Evolutionary conservation across 257 asterid species (phyloP), one percentile per base, ranked within the genome.

Genomic region (Jacaranda copaia): DNA sequence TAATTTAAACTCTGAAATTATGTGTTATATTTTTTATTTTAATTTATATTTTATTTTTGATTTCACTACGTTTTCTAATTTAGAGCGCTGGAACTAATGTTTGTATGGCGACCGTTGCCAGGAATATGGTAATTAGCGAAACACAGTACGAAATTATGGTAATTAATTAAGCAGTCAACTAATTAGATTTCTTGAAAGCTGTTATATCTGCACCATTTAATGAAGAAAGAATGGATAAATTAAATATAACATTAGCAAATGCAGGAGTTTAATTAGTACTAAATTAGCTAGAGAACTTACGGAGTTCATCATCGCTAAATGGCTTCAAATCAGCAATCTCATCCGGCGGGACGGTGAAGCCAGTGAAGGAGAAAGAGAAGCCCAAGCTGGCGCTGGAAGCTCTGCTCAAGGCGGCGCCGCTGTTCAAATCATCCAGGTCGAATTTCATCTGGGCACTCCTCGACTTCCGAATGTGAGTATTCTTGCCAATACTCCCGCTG

Each of bases 381-480:
- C 98, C 98, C 66, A 93, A 75, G 83, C 99, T 96, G 59, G 99
- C 99, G 79, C 98, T 93, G 18, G 99, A 93, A 35, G 98, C 99
- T 52, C 99, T 80, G 82, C 99, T 96, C 82, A 96, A 15, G 66
- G 97, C 98, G 46, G 98, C 99, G 38, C 98, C 95, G 76, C 97
- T 91, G 85, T 77, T 89, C 80, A 96, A 78, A 55, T 96, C 99
- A 12, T 96, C 98, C 3, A 89, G 10, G 75, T 96, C 99, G 77
- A 89, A 82, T 4, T 93, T 96, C 91, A 96, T 58, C 76, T 96
- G 99, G 0, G 97, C 97, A 59, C 99, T 96, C 40, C 96, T 91
- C 79, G 97, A 82, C 84, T 96, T 96, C 77, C 97, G 80, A 78
- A 91, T 93, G 87, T 90, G 97, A 0, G 91, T 80, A 49, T 88